Percentiles rank a stretch among this genome's conserved stretches.
phyloP scores from a whole-genome alignment of 2,329 filamentous ascomycete genomes.

The Raffaelea ambrosiae region DNA sequence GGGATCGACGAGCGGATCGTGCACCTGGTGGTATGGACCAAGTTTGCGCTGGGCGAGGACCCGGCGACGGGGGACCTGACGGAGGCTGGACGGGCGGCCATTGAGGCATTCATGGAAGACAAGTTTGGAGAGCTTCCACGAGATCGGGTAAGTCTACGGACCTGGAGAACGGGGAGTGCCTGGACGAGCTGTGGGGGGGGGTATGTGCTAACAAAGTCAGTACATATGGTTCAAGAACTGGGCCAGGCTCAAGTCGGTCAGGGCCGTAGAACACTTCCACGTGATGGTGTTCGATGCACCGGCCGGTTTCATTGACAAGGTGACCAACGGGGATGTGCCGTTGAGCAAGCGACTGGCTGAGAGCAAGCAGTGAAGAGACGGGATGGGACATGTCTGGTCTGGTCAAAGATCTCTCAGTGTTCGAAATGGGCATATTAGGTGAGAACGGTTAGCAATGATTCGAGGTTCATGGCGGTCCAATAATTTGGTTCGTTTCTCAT shows the following conservation, averaged over 20 bases:
- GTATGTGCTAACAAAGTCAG: conserved; percentile 15
- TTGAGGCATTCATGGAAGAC: conserved; percentile 61
- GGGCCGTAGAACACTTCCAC: conserved; percentile 88
- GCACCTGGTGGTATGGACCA: conserved; percentile 89
- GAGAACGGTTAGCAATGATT: no score
- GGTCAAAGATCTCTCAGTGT: conserved; percentile 14
- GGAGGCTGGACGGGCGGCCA: conserved; percentile 48
- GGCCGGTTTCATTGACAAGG: conserved; percentile 53
- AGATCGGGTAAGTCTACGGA: conserved; percentile 29
- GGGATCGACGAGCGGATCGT: conserved; percentile 69
- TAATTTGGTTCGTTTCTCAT: no score
- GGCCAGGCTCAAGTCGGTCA: conserved; percentile 73
- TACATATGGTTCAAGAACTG: conserved; percentile 84
- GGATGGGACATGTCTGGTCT: conserved; percentile 7
- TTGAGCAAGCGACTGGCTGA: conserved; percentile 36
- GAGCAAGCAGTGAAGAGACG: conserved; percentile 6
- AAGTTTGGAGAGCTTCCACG: conserved; percentile 52
- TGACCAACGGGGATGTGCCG: conserved; percentile 69
- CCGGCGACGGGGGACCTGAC: conserved; percentile 57
- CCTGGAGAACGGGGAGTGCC: no score
- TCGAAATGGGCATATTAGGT: no score
- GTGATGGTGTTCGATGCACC: conserved; percentile 81
- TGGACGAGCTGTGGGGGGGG: no score
- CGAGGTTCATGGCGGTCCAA: neutral
- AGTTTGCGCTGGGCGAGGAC: conserved; percentile 71